Evolutionary conservation across 2,329 filamentous ascomycete species (phyloP).

Genomic region (Paecilomyces sp.): DNA sequence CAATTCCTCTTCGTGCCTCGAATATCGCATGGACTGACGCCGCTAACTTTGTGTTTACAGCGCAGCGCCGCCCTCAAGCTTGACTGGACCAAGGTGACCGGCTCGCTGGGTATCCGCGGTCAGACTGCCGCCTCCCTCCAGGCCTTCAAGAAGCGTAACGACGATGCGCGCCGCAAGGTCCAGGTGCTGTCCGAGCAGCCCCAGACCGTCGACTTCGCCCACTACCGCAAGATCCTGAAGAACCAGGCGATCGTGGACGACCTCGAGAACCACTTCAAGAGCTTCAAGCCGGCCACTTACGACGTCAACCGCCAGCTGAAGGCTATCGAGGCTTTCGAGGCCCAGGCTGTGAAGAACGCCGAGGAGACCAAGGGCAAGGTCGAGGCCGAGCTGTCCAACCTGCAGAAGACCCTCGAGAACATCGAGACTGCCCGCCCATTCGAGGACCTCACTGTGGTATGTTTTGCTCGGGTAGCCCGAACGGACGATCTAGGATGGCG

Average conservation of each 20-base stretch:
- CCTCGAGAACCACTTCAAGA: constrained; percentile 90
- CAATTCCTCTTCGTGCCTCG: not conserved
- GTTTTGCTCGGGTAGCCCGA: constrained; percentile 36
- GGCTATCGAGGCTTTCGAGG: constrained; percentile 96
- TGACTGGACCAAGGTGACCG: constrained; percentile 95
- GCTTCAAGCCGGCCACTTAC: constrained; percentile 89
- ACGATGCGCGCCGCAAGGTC: constrained; percentile 93
- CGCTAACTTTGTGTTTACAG: constrained; percentile 43
- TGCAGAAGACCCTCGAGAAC: constrained; percentile 92
- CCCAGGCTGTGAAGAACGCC: constrained; percentile 92
- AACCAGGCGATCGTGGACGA: constrained; percentile 93
- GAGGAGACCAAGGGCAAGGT: constrained; percentile 95
- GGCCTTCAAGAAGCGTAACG: constrained; percentile 99
- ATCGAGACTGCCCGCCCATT: constrained; percentile 94
- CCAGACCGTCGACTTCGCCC: constrained; percentile 81
- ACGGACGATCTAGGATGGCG: not conserved
- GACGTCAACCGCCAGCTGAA: constrained; percentile 91
- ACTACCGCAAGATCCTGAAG: constrained; percentile 90
- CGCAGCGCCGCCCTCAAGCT: constrained; percentile 98
- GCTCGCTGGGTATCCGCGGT: constrained; percentile 91
- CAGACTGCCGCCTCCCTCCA: constrained; percentile 86
- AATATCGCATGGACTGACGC: not conserved
- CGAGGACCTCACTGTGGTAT: constrained; percentile 93
- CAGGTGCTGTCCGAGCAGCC: constrained; percentile 75
- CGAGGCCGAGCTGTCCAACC: constrained; percentile 86